phyloP scores from a whole-genome alignment of 768 basidiomycete genomes.

The Leccinum arenicola region DNA sequence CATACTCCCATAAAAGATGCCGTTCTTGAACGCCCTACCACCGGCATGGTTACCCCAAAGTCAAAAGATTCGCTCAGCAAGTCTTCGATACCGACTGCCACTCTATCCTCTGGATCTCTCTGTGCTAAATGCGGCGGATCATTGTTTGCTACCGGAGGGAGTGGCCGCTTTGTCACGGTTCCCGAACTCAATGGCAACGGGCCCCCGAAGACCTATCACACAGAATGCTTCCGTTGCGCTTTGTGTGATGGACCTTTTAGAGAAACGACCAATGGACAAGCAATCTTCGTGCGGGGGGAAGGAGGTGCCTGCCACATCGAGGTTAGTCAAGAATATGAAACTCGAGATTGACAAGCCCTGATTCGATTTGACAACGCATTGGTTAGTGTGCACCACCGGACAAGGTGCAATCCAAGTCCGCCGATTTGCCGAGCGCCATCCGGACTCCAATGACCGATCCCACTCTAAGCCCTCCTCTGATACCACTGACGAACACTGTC shows the following conservation, averaged over 20 bases:
- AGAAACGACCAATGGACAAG: slow-evolving; percentile 57
- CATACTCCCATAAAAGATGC: slow-evolving; percentile 4
- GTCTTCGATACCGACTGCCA: slow-evolving; percentile 30
- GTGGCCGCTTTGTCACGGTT: slow-evolving; percentile 69
- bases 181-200: slow-evolving; percentile 45
- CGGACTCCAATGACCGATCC: slow-evolving; percentile 14
- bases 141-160: slow-evolving; percentile 55
- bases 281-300: slow-evolving; percentile 66
- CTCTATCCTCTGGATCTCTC: slow-evolving; percentile 38
- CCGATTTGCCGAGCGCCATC: slow-evolving; percentile 2
- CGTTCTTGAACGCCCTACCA: slow-evolving; percentile 13
- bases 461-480: slow-evolving; percentile 18
- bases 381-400: slow-evolving; percentile 45
- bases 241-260: slow-evolving; percentile 64
- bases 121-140: slow-evolving; percentile 61
- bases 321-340: slow-evolving; percentile 24
- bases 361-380: slow-evolving; percentile 5
- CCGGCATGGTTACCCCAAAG: slow-evolving; percentile 30
- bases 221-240: slow-evolving; percentile 71
- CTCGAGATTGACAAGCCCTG: slow-evolving; percentile 1
- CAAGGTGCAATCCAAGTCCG: slow-evolving; percentile 19
- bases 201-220: slow-evolving; percentile 63
- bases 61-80: slow-evolving; percentile 22
- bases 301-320: slow-evolving; percentile 70
- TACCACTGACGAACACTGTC: slow-evolving; percentile 19